A percentile compares a stretch with the other conserved stretches of the same genome.
Evolutionary conservation across 371 early-diverging fungal genomes (phyloP).

Genomic region (Lichtheimia corymbifera): DNA sequence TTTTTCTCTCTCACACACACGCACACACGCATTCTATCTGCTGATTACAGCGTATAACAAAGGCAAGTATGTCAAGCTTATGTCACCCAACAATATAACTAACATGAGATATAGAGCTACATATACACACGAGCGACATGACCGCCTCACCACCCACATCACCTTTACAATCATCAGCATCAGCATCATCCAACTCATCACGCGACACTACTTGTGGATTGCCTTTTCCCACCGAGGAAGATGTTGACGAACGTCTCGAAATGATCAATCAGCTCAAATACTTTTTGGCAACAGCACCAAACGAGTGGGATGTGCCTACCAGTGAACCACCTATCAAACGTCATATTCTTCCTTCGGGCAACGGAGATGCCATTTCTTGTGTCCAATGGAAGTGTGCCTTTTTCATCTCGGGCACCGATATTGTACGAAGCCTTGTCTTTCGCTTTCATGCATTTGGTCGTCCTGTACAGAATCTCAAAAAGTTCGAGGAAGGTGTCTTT

Average conservation of each 20-base stretch:
- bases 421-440: slow-evolving; percentile 76
- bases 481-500: slow-evolving; percentile 92
- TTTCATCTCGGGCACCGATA: slow-evolving; percentile 85
- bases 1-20: slow-evolving; percentile 9
- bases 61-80: no score
- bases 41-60: no score
- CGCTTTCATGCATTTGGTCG: slow-evolving; percentile 73
- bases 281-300: slow-evolving; percentile 59
- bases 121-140: slow-evolving; percentile 1
- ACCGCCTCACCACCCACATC: not conserved
- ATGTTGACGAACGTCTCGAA: slow-evolving; percentile 33
- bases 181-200: slow-evolving; percentile 5
- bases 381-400: slow-evolving; percentile 58
- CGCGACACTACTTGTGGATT: slow-evolving; percentile 10
- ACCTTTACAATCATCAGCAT: not conserved
- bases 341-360: slow-evolving; percentile 44
- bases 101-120: no score
- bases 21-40: no score
- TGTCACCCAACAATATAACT: no score
- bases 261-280: slow-evolving; percentile 52
- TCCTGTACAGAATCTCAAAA: slow-evolving; percentile 66
- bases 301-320: slow-evolving; percentile 45
- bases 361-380: slow-evolving; percentile 84
- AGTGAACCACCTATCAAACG: slow-evolving; percentile 26
- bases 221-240: slow-evolving; percentile 29